Base-by-base conservation (phyloP, 495 filamentous ascomycete species). In the Aspergillus homomorphus region DNA sequence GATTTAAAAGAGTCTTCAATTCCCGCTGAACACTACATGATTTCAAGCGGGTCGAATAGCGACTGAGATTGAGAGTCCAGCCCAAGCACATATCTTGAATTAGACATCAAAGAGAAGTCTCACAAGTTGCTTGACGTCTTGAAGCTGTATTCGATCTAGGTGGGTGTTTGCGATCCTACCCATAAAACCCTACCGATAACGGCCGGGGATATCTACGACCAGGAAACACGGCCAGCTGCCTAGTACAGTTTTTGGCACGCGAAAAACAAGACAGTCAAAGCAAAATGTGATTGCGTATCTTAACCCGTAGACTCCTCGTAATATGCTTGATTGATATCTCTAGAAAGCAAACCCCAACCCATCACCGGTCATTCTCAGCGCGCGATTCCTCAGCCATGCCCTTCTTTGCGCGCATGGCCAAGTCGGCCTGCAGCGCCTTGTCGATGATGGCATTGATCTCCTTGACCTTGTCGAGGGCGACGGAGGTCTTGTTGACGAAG, bases 381-480 rank as follows among this genome's bases (percentile, higher is more conserved):
- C 86, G 88, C 54, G 94, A 74, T 73, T 93, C 84, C 45, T 88
- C 85, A 67, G 88, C 82, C 65, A 91, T 74, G 38, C 91, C 90
- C 23, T 85, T 80, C 66, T 85, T 84, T 65, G 94, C 82, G 69
- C 91, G 87, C 71, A 81, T 77, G 64, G 86, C 85, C 45, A 84
- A 79, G 70, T 98, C 94, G 57, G 86, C 82, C 53, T 89, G 86
- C 61, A 98, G 75, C 58, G 80, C 84, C 69, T 73, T 77, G 66
- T 89, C 84, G 38, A 98, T 78, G 61, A 87, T 73, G 20, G 78
- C 76, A 48, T 86, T 89, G 59, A 97, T 80, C 62, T 89, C 85
- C 77, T 90, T 89, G 10, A 88, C 90, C 70, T 92, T 95, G 41
- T 82, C 78, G 65, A 89, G 66, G 10, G 92, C 90, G 45, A 87